Conservation (phyloP, 2,329 filamentous ascomycete species). For the Sordariomycetes sp. region DNA sequence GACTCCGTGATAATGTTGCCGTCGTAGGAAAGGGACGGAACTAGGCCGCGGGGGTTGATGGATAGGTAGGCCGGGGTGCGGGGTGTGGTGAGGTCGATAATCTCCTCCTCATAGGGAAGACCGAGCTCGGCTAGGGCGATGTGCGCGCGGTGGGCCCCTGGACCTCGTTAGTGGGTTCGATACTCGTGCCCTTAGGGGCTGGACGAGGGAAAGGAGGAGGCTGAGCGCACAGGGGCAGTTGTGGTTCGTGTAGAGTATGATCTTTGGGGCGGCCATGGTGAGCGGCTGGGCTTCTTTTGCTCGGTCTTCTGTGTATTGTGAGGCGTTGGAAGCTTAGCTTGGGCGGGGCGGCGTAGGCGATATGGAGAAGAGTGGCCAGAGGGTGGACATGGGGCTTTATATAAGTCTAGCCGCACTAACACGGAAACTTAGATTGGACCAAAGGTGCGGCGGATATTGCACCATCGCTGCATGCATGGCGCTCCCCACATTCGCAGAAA, state of each 20-base stretch:
- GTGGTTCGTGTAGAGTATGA: conserved; percentile 60
- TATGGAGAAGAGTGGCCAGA: too few relatives aligned
- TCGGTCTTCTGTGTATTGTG: background rate
- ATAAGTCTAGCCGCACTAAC: too few relatives aligned
- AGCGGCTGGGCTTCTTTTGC: background rate
- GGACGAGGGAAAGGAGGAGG: background rate
- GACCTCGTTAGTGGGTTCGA: background rate
- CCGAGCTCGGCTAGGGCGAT: conserved; percentile 55
- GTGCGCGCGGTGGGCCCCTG: conserved; percentile 60
- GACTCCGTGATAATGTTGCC: conserved; percentile 61
- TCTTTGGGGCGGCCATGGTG: conserved; percentile 25
- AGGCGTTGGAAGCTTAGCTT: background rate
- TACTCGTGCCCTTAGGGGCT: background rate
- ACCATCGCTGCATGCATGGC: too few relatives aligned
- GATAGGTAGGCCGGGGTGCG: conserved; percentile 62
- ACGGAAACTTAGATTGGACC: too few relatives aligned
- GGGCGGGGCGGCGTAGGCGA: too few relatives aligned
- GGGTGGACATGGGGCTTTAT: too few relatives aligned
- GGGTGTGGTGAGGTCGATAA: conserved; percentile 57
- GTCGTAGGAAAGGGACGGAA: conserved; percentile 56
- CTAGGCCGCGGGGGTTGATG: conserved; percentile 67
- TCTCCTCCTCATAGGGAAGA: conserved; percentile 54
- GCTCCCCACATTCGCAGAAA: too few relatives aligned
- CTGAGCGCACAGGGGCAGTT: conserved; percentile 43
- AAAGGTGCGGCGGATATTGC: too few relatives aligned